Conservation (phyloP, 768 basidiomycete genomes). For the Pleurotus platypus region DNA sequence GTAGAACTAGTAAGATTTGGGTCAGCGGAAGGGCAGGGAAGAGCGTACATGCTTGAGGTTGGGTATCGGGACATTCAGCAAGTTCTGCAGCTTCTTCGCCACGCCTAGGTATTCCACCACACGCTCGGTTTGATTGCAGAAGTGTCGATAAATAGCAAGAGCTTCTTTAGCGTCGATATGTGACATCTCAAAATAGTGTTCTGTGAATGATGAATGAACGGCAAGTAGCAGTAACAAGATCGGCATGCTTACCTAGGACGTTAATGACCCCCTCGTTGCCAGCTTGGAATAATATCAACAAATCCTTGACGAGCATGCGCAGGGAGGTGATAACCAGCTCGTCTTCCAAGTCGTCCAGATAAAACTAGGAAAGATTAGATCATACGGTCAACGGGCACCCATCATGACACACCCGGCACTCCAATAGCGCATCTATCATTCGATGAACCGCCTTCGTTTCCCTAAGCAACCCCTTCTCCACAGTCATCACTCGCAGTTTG, state of each 20-base stretch:
- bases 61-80: conserved; percentile 91
- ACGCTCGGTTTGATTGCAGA: conserved; percentile 89
- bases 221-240: conserved; percentile 21
- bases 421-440: conserved; percentile 84
- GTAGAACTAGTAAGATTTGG: not conserved
- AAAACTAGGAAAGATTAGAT: conserved; percentile 57
- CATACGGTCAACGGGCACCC: too few species aligned
- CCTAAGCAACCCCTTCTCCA: conserved; percentile 91
- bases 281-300: conserved; percentile 92
- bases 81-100: conserved; percentile 88
- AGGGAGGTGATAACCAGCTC: conserved; percentile 86
- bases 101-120: conserved; percentile 92
- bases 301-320: conserved; percentile 93
- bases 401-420: conserved; percentile 69
- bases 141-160: conserved; percentile 84
- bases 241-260: conserved; percentile 52
- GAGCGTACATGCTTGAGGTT: conserved; percentile 81
- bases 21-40: not conserved
- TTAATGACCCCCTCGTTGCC: conserved; percentile 94
- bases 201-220: conserved; percentile 40
- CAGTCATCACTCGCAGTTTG: conserved; percentile 86
- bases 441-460: conserved; percentile 90
- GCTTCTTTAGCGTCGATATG: conserved; percentile 86
- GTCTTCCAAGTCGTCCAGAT: conserved; percentile 89
- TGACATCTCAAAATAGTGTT: conserved; percentile 99